phyloP scores from a whole-genome alignment of 768 basidiomycete species.

The Hemileccinum impolitum region DNA sequence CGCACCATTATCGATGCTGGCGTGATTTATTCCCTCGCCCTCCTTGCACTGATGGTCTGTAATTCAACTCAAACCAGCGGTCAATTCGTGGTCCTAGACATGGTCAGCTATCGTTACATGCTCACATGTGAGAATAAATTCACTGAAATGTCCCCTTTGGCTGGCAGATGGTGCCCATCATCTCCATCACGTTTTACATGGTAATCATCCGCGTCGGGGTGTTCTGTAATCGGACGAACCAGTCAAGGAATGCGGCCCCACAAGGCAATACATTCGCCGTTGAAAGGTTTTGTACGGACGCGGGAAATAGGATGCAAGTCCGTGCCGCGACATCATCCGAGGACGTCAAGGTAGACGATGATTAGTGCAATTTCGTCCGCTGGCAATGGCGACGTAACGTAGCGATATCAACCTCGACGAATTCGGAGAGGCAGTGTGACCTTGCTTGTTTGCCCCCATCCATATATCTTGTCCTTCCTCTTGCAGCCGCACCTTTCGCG shows the following conservation, averaged over 20 bases:
- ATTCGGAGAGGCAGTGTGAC: not conserved
- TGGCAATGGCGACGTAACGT: not conserved
- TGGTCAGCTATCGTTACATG: conserved; percentile 1
- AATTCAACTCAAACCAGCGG: not conserved
- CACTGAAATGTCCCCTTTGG: not conserved
- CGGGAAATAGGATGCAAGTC: not conserved
- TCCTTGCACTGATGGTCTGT: conserved; percentile 2
- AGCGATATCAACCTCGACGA: not conserved
- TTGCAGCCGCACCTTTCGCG: too few species aligned
- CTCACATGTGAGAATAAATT: not conserved
- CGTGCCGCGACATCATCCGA: not conserved
- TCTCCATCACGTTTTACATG: conserved; percentile 15
- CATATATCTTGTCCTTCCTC: not conserved
- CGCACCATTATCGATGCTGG: conserved; percentile 6
- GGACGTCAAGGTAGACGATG: not conserved
- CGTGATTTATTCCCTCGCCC: conserved; percentile 6
- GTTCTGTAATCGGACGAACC: not conserved
- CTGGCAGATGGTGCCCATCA: conserved; percentile 5
- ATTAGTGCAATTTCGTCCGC: too few species aligned
- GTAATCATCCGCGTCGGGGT: conserved; percentile 7
- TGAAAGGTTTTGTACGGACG: not conserved
- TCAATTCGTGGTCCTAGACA: conserved; percentile 11
- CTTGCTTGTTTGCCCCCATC: not conserved
- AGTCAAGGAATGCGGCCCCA: not conserved
- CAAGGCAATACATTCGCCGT: too few species aligned